Conservation (phyloP, 371 early-diverging fungal genomes). For the Conidiobolus incongruus region DNA sequence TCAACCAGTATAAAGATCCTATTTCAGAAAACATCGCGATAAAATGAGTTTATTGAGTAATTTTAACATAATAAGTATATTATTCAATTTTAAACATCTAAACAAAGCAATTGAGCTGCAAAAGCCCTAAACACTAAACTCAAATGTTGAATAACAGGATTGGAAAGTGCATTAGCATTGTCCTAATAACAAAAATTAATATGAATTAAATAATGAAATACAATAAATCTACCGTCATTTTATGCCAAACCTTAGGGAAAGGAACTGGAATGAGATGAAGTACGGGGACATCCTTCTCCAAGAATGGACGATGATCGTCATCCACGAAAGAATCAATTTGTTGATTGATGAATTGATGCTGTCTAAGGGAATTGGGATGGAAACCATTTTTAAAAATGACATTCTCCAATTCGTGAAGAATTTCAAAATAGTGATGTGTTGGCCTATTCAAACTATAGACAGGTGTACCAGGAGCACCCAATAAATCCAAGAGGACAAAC, state of each 20-base stretch:
- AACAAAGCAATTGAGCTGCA: constrained; percentile 23
- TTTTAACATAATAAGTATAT: too few species aligned
- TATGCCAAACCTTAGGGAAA: constrained; percentile 89
- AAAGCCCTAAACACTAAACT: constrained; percentile 25
- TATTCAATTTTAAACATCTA: constrained; percentile 6
- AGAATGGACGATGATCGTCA: constrained; percentile 88
- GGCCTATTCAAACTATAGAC: constrained; percentile 31
- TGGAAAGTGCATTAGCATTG: constrained; percentile 17
- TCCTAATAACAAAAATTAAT: constrained; percentile 6
- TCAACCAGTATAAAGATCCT: too few species aligned
- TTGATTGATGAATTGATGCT: constrained; percentile 5
- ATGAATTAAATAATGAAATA: background rate
- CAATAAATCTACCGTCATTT: constrained; percentile 10
- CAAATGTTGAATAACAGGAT: constrained; percentile 16
- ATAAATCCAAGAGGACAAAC: constrained; percentile 66
- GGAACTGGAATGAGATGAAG: constrained; percentile 76
- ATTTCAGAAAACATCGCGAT: too few species aligned
- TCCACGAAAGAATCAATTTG: constrained; percentile 22
- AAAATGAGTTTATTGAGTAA: too few species aligned
- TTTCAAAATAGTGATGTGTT: constrained; percentile 30
- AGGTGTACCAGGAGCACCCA: constrained; percentile 30
- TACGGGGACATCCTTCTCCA: constrained; percentile 51
- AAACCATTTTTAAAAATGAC: constrained; percentile 14
- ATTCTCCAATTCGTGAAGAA: constrained; percentile 20
- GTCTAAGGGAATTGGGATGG: constrained; percentile 7